Conservation (phyloP, 2,329 filamentous ascomycete genomes). For the Emericellopsis atlantica region DNA sequence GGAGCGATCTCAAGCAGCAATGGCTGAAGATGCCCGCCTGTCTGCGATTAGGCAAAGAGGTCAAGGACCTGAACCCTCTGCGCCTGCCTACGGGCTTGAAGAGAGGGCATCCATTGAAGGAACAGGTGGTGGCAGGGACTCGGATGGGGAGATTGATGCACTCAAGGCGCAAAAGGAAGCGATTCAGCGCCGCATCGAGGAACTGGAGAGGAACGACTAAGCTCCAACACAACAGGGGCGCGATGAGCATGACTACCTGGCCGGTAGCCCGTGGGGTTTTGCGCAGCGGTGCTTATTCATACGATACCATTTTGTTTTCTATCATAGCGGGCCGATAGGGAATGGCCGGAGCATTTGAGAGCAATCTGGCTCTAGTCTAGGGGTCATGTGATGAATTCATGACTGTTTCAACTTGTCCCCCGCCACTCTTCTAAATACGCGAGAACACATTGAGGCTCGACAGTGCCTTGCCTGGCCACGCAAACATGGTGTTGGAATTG, state of each 20-base stretch:
- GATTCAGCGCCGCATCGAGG: constrained; percentile 20
- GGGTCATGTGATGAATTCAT: too few species aligned
- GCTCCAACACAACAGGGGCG: background rate
- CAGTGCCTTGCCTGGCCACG: constrained; percentile 37
- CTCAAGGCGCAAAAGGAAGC: constrained; percentile 19
- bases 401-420: too few species aligned
- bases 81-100: constrained; percentile 17
- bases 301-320: constrained; percentile 2
- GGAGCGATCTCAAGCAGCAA: background rate
- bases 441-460: constrained; percentile 43
- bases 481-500: constrained; percentile 49
- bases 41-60: background rate
- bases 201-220: constrained; percentile 15
- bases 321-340: background rate
- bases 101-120: constrained; percentile 7
- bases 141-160: constrained; percentile 16
- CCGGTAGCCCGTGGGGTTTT: too few species aligned
- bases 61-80: constrained; percentile 7
- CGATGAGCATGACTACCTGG: background rate
- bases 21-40: background rate
- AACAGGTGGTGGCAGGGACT: constrained; percentile 3
- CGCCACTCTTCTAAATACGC: too few species aligned
- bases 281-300: background rate
- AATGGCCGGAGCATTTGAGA: too few species aligned
- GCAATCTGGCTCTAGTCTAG: too few species aligned